Evolutionary conservation across 129 eudicot genomes (phyloP).

Genomic region (Flaveria linearis): DNA sequence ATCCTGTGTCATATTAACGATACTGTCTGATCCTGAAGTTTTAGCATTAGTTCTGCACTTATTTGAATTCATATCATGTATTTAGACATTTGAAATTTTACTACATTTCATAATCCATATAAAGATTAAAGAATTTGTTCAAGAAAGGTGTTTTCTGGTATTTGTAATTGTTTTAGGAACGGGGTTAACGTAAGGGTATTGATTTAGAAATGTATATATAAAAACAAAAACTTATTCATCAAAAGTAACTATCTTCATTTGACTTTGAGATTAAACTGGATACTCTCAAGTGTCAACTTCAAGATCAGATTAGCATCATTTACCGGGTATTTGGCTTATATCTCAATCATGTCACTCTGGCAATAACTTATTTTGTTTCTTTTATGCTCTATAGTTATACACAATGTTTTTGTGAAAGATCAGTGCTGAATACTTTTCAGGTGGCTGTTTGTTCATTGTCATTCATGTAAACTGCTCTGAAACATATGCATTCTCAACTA

Average conservation of each 20-base stretch:
- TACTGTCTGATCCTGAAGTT: neutral
- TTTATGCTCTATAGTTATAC: neutral
- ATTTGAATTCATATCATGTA: neutral
- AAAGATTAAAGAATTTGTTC: neutral
- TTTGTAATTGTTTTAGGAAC: neutral
- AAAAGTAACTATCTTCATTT: neutral
- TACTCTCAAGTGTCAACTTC: neutral
- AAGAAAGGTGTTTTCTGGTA: neutral
- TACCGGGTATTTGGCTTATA: constrained; percentile 8
- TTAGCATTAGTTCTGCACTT: neutral
- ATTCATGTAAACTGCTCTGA: constrained; percentile 10
- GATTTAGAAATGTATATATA: neutral
- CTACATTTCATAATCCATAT: neutral
- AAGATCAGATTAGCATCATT: constrained; percentile 7
- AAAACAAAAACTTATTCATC: neutral
- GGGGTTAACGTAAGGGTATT: neutral
- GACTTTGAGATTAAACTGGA: neutral
- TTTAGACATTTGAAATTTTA: neutral
- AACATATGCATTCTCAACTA: constrained; percentile 5
- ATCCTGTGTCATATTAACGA: too few relatives aligned
- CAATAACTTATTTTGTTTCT: neutral
- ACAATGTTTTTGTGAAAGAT: neutral
- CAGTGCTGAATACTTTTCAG: neutral
- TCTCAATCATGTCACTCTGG: constrained; percentile 3
- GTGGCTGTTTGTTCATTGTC: constrained; percentile 15